These are phyloP conservation scores for Lactarius sp. DNA, from an alignment of 768 basidiomycete genomes.

Conservation along the genomic window DNA sequence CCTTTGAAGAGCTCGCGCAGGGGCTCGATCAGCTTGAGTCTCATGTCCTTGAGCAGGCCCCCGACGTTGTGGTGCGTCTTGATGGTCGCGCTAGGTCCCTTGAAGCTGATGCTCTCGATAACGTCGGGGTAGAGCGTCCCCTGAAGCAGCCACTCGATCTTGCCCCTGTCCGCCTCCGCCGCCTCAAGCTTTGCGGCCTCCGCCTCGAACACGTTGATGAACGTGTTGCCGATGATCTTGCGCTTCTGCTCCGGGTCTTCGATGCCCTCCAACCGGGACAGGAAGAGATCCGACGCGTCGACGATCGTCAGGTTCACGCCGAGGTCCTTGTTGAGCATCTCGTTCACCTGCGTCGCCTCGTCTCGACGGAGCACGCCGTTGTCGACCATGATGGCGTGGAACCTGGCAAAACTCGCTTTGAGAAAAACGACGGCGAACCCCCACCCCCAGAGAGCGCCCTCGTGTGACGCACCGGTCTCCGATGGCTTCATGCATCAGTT, in stretches of 20 bases:
- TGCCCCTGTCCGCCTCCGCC: constrained; percentile 73
- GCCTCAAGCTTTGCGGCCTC: constrained; percentile 89
- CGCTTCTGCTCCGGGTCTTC: constrained; percentile 97
- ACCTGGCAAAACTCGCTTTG: constrained; percentile 47
- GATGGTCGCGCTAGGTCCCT: constrained; percentile 97
- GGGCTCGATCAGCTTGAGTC: constrained; percentile 96
- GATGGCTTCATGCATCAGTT: constrained; percentile 99
- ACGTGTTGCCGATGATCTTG: constrained; percentile 98
- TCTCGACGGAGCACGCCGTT: constrained; percentile 94
- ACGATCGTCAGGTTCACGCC: constrained; percentile 96
- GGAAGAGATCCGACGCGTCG: constrained; percentile 92
- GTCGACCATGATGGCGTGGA: constrained; percentile 99
- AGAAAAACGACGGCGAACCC: background rate
- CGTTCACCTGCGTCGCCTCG: constrained; percentile 85
- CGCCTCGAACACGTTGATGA: constrained; percentile 96
- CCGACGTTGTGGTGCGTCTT: constrained; percentile 99
- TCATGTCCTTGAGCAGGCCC: constrained; percentile 94
- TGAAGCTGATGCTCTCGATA: constrained; percentile 99
- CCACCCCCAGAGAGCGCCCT: background rate
- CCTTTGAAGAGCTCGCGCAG: constrained; percentile 98
- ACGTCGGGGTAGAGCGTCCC: constrained; percentile 99
- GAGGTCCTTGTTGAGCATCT: constrained; percentile 89
- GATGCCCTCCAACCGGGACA: constrained; percentile 80
- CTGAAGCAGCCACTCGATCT: constrained; percentile 95
- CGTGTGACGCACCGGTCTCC: constrained; percentile 69